Percentiles rank a stretch among this genome's conserved stretches.
These are phyloP conservation scores for Barnettozyma sucrosica DNA, from an alignment of 805 yeast species.

Conservation along the genomic window DNA sequence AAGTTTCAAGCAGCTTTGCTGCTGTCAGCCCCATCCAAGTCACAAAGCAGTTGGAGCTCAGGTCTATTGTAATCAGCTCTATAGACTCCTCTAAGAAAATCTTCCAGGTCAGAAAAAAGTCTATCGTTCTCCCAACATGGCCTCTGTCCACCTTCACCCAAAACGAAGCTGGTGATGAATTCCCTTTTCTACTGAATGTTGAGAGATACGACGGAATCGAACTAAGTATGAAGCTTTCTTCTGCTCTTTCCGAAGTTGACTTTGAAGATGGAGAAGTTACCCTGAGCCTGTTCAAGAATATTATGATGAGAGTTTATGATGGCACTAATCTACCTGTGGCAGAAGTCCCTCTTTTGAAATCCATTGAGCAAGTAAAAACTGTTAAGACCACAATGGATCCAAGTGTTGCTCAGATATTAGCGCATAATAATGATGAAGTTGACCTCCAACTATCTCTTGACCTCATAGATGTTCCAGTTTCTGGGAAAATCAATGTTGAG, in stretches of 20 bases:
- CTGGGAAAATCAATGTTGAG: not conserved
- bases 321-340: not conserved
- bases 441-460: constrained; percentile 2
- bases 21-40: not conserved
- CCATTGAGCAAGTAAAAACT: not conserved
- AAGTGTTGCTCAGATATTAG: not conserved
- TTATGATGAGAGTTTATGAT: not conserved
- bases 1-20: not conserved
- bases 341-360: not conserved
- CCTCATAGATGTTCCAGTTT: not conserved
- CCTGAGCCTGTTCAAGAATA: not conserved
- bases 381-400: constrained; percentile 3
- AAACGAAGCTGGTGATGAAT: constrained; percentile 8
- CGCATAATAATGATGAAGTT: not conserved
- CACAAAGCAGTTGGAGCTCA: not conserved
- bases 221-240: not conserved
- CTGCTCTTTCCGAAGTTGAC: not conserved
- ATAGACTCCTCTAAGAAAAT: not conserved
- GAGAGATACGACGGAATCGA: constrained; percentile 1
- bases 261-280: not conserved
- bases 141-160: constrained; percentile 10
- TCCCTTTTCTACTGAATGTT: constrained; percentile 9
- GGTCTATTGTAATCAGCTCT: not conserved
- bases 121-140: constrained; percentile 3
- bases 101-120: not conserved